Base-by-base conservation (phyloP, 768 basidiomycete genomes). In the Termitomyces sp. region DNA sequence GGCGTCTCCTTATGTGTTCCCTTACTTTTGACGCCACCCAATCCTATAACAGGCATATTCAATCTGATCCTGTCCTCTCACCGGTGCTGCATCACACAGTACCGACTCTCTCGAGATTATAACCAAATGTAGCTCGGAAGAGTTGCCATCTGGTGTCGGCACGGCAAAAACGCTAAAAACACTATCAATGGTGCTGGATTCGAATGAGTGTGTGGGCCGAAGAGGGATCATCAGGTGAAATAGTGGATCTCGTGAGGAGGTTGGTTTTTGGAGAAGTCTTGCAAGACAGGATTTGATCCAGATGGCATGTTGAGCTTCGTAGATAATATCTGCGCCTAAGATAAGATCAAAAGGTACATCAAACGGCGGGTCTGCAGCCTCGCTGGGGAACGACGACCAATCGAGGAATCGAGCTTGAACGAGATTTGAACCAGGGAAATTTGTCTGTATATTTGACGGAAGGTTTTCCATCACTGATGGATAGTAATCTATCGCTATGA, bases 151-250 rank as follows among this genome's bases (percentile, higher is more conserved):
- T 51, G 39, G 57, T 8, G 52, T 60, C 15, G 66, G 64, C 8
- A 39, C 57, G 1, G 70, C 62, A 50, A 93, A 91, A 3, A 85
- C 78, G 8, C 69, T 67, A 50, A 93, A 91, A 3, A 85, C 78
- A 7, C 69, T 67, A 63, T 90, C 88, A 50, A 92, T 71, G 0
- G 82, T 81, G 36, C 67, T 73, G 0, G 83, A 85, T 74, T 94
- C 92, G 12, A 69, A 70, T 0, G 74, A 66, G 64, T 90, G 88
- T 0, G 89, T 90, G 0, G 78, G 70, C 0, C 93, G 88, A 4
- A 91, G 76, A 1, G 92, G 91, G n/a, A 93, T 83, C 53, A 92
- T 79, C 16, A 94, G 81, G 66, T 92, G 90, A 71, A 94, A 94
- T 2, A 68, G 63, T 2, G 74, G 62, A 60, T 69, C 67, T 3